phyloP scores from a whole-genome alignment of 2,329 filamentous ascomycete species.

The Podosphaera aphanis region DNA sequence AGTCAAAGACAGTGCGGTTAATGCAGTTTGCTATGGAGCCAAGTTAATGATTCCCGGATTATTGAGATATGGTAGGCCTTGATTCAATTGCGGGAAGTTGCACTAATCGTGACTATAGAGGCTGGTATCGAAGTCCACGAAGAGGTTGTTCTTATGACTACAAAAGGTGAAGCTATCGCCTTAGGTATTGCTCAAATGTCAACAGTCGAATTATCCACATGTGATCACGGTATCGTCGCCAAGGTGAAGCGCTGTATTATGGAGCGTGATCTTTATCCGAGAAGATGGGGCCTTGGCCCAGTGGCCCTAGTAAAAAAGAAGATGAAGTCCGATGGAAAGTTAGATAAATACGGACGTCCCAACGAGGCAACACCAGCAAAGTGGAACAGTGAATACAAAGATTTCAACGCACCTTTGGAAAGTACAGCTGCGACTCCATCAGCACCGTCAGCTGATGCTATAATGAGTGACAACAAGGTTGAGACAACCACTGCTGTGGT shows the following conservation, averaged over 20 bases:
- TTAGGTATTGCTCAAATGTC: slow-evolving; percentile 96
- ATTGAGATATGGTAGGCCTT: slow-evolving; percentile 54
- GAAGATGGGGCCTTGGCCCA: slow-evolving; percentile 87
- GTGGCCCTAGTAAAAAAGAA: slow-evolving; percentile 97
- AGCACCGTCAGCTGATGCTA: slow-evolving; percentile 20
- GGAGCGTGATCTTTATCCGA: slow-evolving; percentile 94
- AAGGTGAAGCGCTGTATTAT: slow-evolving; percentile 99
- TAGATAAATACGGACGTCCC: slow-evolving; percentile 86
- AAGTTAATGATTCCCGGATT: slow-evolving; percentile 98
- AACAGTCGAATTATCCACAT: slow-evolving; percentile 85
- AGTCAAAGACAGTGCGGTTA: slow-evolving; percentile 90
- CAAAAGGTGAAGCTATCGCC: slow-evolving; percentile 95
- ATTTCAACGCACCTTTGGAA: slow-evolving; percentile 40
- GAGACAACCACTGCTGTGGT: slow-evolving; percentile 17
- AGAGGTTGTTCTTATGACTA: slow-evolving; percentile 94
- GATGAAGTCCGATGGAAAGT: slow-evolving; percentile 91
- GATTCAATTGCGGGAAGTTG: slow-evolving; percentile 3
- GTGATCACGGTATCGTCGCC: slow-evolving; percentile 90
- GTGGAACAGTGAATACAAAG: slow-evolving; percentile 84
- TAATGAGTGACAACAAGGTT: slow-evolving; percentile 18
- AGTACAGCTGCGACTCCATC: slow-evolving; percentile 20
- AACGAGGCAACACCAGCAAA: slow-evolving; percentile 86
- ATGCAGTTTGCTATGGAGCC: slow-evolving; percentile 93
- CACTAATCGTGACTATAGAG: slow-evolving; percentile 29
- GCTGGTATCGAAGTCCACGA: slow-evolving; percentile 80